Conservation (phyloP, 495 filamentous ascomycete genomes). For the Penicillium flavigenum region DNA sequence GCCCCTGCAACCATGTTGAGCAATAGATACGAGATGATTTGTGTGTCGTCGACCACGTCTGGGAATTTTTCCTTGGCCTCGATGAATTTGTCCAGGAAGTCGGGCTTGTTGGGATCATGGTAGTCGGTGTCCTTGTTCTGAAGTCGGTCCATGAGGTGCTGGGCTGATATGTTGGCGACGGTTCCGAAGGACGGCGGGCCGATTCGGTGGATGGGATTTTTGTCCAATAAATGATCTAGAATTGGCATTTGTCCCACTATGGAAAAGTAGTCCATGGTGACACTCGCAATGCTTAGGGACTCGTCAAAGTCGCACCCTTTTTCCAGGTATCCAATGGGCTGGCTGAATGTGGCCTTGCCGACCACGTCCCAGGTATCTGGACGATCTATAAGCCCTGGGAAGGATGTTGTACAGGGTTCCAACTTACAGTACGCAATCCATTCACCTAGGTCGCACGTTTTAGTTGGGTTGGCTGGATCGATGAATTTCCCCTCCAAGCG, state of each 20-base stretch:
- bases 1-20: constrained; percentile 46
- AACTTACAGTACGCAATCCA: constrained; percentile 35
- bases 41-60: constrained; percentile 29
- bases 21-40: constrained; percentile 37
- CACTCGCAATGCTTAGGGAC: constrained; percentile 16
- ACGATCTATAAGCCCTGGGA: not conserved
- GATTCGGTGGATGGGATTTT: constrained; percentile 48
- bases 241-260: constrained; percentile 58
- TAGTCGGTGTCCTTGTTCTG: constrained; percentile 20
- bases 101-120: constrained; percentile 21
- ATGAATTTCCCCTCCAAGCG: constrained; percentile 37
- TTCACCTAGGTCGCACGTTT: constrained; percentile 30
- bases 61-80: constrained; percentile 32
- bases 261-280: constrained; percentile 26
- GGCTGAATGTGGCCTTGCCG: constrained; percentile 35
- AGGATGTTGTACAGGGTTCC: not conserved
- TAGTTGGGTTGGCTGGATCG: constrained; percentile 14
- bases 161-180: constrained; percentile 27
- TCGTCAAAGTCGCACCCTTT: constrained; percentile 35
- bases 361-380: constrained; percentile 40
- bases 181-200: constrained; percentile 25
- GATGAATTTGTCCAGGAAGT: constrained; percentile 40
- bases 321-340: constrained; percentile 38
- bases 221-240: constrained; percentile 59
- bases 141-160: constrained; percentile 23